Evolutionary conservation across 2,329 filamentous ascomycete genomes (phyloP), one percentile per base, ranked within the genome.

Genomic region (Penicillium olsonii): DNA sequence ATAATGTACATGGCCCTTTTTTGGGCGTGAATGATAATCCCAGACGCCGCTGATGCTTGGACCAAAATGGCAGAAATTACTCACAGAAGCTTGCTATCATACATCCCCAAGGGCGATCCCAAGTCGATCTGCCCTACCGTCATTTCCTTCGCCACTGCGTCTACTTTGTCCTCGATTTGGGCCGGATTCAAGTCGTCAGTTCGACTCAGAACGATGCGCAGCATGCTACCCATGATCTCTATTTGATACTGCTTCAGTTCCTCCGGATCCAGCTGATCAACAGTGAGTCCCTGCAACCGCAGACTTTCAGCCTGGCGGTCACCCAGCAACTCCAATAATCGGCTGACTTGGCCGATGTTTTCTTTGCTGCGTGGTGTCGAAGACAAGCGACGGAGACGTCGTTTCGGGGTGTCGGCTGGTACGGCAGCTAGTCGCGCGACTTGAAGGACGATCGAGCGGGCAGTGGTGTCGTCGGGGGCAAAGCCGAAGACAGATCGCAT

Each of bases 401-500:
- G 62, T 43, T 67, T 64, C 34, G 65, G 61, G 49, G 66, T 62
- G 33, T 65, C 52, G 42, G 63, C 35, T 37, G 68, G 67, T 5
- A 68, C 68, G n/a, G 64, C 65, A 12, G 71, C 67, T 37, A 74
- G 64, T 4, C 77, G 72, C 15, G 78, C 73, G 35, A 82, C 67
- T 55, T 79, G 75, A 31, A 80, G 67, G 24, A 78, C 64, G 47
- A 82, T 68, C 54, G 76, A 68, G 12, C 75, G 75, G 18, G 69
- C 73, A 10, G 77, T 79, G 18, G 68, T 67, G 42, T 75, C 68
- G 46, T 75, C 74, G 0, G 79, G 79, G 42, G 69, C 71, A 42
- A 73, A 68, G 26, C 68, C 66, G 48, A 80, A 81, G 5, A 61
- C 56, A 15, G 69, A 55, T 40, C 69, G 68, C 61, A 82, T 60